phyloP scores from a whole-genome alignment of 805 yeast species.

The Jamesozyma piceae region DNA sequence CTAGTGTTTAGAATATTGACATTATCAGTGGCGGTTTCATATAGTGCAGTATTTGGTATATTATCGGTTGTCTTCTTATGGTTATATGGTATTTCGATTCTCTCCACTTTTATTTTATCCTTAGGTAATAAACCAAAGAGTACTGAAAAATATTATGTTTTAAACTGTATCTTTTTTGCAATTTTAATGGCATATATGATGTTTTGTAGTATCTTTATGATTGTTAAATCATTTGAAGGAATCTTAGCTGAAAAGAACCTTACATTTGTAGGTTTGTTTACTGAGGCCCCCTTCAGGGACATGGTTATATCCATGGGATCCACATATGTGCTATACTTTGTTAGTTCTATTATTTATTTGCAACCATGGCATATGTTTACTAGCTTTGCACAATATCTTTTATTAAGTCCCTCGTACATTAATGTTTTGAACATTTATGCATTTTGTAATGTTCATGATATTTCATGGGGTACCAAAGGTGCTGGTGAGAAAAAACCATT shows the following conservation, averaged over 20 bases:
- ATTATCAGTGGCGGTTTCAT: slow-evolving; percentile 50
- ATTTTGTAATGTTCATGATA: slow-evolving; percentile 90
- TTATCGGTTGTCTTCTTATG: slow-evolving; percentile 74
- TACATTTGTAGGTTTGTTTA: slow-evolving; percentile 41
- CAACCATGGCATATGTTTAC: slow-evolving; percentile 94
- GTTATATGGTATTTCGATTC: slow-evolving; percentile 72
- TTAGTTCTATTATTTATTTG: slow-evolving; percentile 70
- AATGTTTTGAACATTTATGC: slow-evolving; percentile 90
- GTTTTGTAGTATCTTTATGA: slow-evolving; percentile 76
- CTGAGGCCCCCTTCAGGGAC: slow-evolving; percentile 71
- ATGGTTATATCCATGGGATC: slow-evolving; percentile 76
- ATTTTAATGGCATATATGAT: slow-evolving; percentile 80
- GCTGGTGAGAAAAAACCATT: slow-evolving; percentile 56
- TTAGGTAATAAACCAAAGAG: slow-evolving; percentile 94
- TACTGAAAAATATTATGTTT: slow-evolving; percentile 65
- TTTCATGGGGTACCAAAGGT: slow-evolving; percentile 97
- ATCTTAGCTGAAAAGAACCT: slow-evolving; percentile 30
- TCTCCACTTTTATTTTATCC: slow-evolving; percentile 78
- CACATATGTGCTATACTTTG: slow-evolving; percentile 70
- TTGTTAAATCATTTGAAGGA: slow-evolving; percentile 57
- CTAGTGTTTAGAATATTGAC: slow-evolving; percentile 84
- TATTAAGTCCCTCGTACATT: slow-evolving; percentile 81
- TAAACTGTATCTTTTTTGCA: slow-evolving; percentile 74
- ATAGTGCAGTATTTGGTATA: slow-evolving; percentile 55
- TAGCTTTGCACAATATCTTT: slow-evolving; percentile 71